These are phyloP conservation scores for Fusarium staphyleae DNA, from an alignment of 2,329 filamentous ascomycete species.

Conservation along the genomic window DNA sequence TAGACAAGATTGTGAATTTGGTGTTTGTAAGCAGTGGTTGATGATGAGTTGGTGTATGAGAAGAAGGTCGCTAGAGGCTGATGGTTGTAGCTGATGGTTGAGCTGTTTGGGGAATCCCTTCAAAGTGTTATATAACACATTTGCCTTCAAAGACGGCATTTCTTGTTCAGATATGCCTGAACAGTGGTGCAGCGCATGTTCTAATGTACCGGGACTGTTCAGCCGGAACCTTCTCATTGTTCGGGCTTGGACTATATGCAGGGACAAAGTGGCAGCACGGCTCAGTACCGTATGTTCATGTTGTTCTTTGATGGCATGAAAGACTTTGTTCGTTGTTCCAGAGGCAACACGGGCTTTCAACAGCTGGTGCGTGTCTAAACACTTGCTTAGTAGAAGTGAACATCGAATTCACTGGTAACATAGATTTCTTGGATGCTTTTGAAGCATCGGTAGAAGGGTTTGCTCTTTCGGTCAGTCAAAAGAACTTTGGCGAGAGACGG, in stretches of 20 bases:
- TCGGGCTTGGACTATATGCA: not conserved
- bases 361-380: not conserved
- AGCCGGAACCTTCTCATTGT: not conserved
- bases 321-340: constrained; percentile 3
- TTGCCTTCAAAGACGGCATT: not conserved
- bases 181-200: not conserved
- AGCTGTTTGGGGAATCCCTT: not conserved
- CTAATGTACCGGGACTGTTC: not conserved
- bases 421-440: too few species aligned
- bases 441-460: too few species aligned
- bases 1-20: not conserved
- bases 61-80: not conserved
- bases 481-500: too few species aligned
- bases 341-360: not conserved
- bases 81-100: not conserved
- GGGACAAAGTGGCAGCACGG: not conserved
- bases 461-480: too few species aligned
- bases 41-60: not conserved
- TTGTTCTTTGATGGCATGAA: not conserved
- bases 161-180: not conserved
- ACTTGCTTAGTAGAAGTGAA: not conserved
- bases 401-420: too few species aligned
- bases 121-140: constrained; percentile 1
- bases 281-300: not conserved
- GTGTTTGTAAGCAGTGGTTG: not conserved